Evolutionary conservation across 106 monocot species (phyloP).

Genomic region (Acorus calamus): DNA sequence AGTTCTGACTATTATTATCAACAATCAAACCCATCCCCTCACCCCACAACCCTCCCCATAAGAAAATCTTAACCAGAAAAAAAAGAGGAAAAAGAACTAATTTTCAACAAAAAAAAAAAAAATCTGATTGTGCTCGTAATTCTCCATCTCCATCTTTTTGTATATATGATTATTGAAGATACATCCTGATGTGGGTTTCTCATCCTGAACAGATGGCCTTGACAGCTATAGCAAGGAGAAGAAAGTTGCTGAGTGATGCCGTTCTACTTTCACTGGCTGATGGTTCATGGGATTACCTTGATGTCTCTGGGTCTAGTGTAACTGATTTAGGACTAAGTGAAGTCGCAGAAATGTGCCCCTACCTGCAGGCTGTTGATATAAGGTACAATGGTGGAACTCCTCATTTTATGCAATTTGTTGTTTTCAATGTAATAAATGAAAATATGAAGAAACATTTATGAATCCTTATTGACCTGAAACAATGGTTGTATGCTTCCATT

Average conservation of each 20-base stretch:
- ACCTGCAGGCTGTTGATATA: constrained; percentile 71
- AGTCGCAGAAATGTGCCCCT: constrained; percentile 49
- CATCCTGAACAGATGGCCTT: constrained; percentile 47
- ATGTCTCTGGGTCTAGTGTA: constrained; percentile 85
- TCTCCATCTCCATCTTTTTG: no score
- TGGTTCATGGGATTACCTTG: constrained; percentile 68
- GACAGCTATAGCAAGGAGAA: constrained; percentile 74
- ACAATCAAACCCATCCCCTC: no score
- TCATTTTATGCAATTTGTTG: neutral
- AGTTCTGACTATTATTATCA: no score
- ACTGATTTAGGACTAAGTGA: constrained; percentile 58
- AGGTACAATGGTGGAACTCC: constrained; percentile 32
- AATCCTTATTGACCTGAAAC: no score
- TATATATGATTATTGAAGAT: neutral
- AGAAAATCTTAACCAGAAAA: no score
- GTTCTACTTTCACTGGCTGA: constrained; percentile 63
- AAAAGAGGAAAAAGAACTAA: no score
- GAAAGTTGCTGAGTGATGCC: constrained; percentile 71
- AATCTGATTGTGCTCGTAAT: neutral
- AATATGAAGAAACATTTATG: no score
- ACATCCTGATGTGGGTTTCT: neutral
- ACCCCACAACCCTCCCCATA: no score
- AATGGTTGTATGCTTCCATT: constrained; percentile 3
- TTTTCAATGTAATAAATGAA: no score
- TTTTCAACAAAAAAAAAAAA: no score